Evolutionary conservation across 768 basidiomycete genomes (phyloP), one percentile per base, ranked within the genome.

Genomic region (Tremella yokohamensis): DNA sequence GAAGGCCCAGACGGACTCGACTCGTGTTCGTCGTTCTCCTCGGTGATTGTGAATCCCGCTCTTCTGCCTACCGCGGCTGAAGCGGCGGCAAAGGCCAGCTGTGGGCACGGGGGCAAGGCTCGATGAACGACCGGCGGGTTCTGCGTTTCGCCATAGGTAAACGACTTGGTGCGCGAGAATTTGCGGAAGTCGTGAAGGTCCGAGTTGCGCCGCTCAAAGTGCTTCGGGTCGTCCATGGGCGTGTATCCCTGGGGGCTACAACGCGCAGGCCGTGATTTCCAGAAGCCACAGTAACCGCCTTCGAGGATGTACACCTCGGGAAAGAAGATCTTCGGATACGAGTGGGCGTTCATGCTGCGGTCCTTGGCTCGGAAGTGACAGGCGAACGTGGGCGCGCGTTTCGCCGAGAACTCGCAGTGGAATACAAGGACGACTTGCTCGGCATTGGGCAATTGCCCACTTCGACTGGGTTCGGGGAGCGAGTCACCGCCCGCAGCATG

Each of bases 251-350:
- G 79, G 0, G 90, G 93, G 48, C 87, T 80, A 79, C 94, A 98
- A 15, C 60, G 62, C 8, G 54, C 61, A 1, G 84, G 79, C 52
- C 83, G 86, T 20, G 80, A 78, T 65, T 85, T 84, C 79, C 82
- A 96, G 79, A 91, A 98, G 42, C 84, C 83, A 65, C 85, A 90
- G 77, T 97, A 99, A 12, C 96, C 96, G 38, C 96, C 96, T 78
- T 96, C 90, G 8, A 99, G 84, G 66, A 99, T 84, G 79, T 98
- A 99, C 16, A 98, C 84, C 78, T 99, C 96, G 0, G 96, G 96
- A 72, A 90, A 99, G 77, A 89, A 88, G 40, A 97, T 86, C 72
- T 83, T 87, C 3, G 96, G 96, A 75, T 99, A 99, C 18, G 84
- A 77, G 58, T 88, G 87, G 62, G 88, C 86, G 78, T 97, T 97